Evolutionary conservation across 2,329 filamentous ascomycete genomes (phyloP).

Genomic region (Coleophoma crateriformis): DNA sequence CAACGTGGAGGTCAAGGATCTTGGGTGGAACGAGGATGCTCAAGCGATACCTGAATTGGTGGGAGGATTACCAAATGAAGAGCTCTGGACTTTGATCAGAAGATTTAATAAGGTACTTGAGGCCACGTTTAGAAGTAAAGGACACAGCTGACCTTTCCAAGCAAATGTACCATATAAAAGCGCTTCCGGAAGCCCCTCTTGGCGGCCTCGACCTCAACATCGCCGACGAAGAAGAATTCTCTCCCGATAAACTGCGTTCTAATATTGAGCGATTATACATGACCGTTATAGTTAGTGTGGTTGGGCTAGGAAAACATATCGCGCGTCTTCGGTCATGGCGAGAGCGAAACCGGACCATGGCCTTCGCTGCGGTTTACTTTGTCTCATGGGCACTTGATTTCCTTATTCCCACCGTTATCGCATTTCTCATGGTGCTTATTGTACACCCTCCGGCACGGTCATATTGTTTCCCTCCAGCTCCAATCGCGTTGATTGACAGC

Average conservation of each 20-base stretch:
- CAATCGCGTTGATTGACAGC: constrained; percentile 64
- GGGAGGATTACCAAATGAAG: constrained; percentile 56
- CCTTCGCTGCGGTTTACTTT: constrained; percentile 51
- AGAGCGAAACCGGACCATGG: constrained; percentile 62
- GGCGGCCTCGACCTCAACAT: constrained; percentile 75
- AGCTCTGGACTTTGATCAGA: constrained; percentile 57
- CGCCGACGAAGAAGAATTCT: constrained; percentile 78
- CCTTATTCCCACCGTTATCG: constrained; percentile 55
- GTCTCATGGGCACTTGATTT: constrained; percentile 69
- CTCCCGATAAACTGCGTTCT: constrained; percentile 73
- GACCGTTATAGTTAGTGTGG: constrained; percentile 64
- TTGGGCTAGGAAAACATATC: constrained; percentile 67
- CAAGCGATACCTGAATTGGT: constrained; percentile 51
- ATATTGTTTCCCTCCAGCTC: constrained; percentile 70
- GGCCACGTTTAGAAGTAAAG: no score
- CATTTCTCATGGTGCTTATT: constrained; percentile 59
- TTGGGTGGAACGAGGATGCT: constrained; percentile 50
- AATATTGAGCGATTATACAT: constrained; percentile 79
- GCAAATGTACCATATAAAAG: constrained; percentile 63
- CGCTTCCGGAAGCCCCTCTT: constrained; percentile 47
- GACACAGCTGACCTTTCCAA: constrained; percentile 14
- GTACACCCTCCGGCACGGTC: constrained; percentile 56
- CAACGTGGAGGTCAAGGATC: constrained; percentile 42
- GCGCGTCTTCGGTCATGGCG: constrained; percentile 74
- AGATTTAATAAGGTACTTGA: constrained; percentile 55